These are phyloP conservation scores for Pyrus hybrid DNA, from an alignment of 331 rosid species.

Conservation along the genomic window DNA sequence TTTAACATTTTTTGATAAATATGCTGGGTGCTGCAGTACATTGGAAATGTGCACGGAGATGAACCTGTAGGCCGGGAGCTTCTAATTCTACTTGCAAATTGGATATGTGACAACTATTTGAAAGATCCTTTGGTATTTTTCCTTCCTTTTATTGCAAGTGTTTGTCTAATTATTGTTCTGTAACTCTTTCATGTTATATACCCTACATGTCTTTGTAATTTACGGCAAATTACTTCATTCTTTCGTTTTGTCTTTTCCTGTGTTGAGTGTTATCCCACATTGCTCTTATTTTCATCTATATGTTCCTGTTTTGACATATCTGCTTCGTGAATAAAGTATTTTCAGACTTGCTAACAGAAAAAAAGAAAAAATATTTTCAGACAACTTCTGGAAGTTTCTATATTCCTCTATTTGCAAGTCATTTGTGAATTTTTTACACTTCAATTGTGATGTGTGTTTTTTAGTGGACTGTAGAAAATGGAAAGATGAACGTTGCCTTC, in stretches of 20 bases:
- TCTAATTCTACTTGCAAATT: slow-evolving; percentile 69
- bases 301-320: neutral
- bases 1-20: slow-evolving; percentile 16
- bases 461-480: neutral
- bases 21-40: slow-evolving; percentile 61
- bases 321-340: neutral
- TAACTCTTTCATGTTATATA: neutral
- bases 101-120: slow-evolving; percentile 85
- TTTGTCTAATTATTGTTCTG: neutral
- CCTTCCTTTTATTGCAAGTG: slow-evolving; percentile 1
- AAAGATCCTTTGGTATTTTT: slow-evolving; percentile 75
- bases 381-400: neutral
- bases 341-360: neutral
- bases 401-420: neutral
- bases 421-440: neutral
- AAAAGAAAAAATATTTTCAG: neutral
- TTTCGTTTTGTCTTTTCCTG: neutral
- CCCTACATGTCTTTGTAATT: neutral
- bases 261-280: neutral
- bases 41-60: slow-evolving; percentile 96
- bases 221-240: neutral
- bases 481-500: neutral
- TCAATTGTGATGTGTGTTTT: neutral
- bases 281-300: neutral
- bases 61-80: slow-evolving; percentile 98